phyloP scores from a whole-genome alignment of 2,329 filamentous ascomycete species.

The Paradendryphiella salina region DNA sequence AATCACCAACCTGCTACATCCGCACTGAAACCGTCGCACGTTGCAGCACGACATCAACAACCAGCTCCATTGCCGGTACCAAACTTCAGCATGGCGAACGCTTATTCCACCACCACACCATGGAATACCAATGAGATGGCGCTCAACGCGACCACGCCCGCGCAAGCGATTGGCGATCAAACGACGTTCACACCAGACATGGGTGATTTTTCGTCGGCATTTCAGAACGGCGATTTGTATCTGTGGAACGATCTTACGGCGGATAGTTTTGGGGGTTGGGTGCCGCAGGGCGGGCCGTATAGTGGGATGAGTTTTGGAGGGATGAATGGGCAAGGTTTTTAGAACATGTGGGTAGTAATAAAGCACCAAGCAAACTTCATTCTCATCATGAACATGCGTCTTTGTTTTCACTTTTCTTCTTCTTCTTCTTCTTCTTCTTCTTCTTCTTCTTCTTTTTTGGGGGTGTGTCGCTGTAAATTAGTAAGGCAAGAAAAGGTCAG shows the following conservation, averaged over 20 bases:
- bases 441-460: too few species aligned
- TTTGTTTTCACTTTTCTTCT: too few species aligned
- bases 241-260: slow-evolving; percentile 43
- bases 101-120: slow-evolving; percentile 9
- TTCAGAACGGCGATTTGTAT: slow-evolving; percentile 45
- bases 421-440: too few species aligned
- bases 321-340: slow-evolving; percentile 26
- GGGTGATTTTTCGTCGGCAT: slow-evolving; percentile 40
- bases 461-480: too few species aligned
- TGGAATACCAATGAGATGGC: slow-evolving; percentile 12
- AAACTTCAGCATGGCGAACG: slow-evolving; percentile 15
- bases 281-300: slow-evolving; percentile 33
- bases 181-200: slow-evolving; percentile 30
- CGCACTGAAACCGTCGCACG: background rate
- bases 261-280: slow-evolving; percentile 41
- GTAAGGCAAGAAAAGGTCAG: too few species aligned
- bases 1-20: background rate
- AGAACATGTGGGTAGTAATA: background rate
- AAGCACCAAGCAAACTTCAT: background rate
- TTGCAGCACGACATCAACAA: background rate
- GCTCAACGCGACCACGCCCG: slow-evolving; percentile 1
- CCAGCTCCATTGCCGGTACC: slow-evolving; percentile 2
- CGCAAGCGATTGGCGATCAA: slow-evolving; percentile 16
- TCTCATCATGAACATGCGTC: too few species aligned
- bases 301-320: slow-evolving; percentile 32